Evolutionary conservation across 768 basidiomycete genomes (phyloP), one percentile per base, ranked within the genome.

Genomic region (Tephrocybe sp.): DNA sequence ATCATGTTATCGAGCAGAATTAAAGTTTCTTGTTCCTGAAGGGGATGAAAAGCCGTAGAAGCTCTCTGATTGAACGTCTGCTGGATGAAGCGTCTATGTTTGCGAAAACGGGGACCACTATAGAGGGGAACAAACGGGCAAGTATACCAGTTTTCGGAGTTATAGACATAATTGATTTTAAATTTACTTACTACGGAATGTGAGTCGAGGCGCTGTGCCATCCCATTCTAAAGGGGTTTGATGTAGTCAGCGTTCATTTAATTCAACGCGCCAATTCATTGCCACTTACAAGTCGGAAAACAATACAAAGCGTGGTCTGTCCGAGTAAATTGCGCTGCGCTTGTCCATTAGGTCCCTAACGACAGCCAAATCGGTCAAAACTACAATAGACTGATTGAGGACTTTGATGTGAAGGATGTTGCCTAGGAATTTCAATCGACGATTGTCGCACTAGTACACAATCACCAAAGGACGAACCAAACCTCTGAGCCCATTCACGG

Each of bases 241-340:
- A 50, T 39, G 19, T 22, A 30, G 13, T 19, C 23, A 48, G 26
- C 26, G 26, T 26, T 26, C 26, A 7, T 26, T 26, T 7, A 26
- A 4, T 26, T 26, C 3, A 26, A 26, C 7, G 7, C 3, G 3
- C 26, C 3, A 16, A 5, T 41, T 12, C 2, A 41, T 52, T 32
- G 42, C 14, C 14, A 67, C 76, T 46, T 52, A 78, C 77, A 80
- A 60, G 56, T 80, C 77, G 39, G 71, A 70, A 47, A 76, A 64
- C 40, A 78, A 59, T 19, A 78, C 74, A 51, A 77, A 76, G 42
- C 73, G 68, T 44, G 75, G 77, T 30, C 76, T 71, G 62, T 79
- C 72, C 12, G 80, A 81, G 57, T 80, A 82, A 40, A 78, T 77
- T n/a, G 72, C 59, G 46, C 80, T 74, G 44, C 78, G 71, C 58